Base-by-base conservation (phyloP, 257 asterid species). In the Cynanchum wilfordii region DNA sequence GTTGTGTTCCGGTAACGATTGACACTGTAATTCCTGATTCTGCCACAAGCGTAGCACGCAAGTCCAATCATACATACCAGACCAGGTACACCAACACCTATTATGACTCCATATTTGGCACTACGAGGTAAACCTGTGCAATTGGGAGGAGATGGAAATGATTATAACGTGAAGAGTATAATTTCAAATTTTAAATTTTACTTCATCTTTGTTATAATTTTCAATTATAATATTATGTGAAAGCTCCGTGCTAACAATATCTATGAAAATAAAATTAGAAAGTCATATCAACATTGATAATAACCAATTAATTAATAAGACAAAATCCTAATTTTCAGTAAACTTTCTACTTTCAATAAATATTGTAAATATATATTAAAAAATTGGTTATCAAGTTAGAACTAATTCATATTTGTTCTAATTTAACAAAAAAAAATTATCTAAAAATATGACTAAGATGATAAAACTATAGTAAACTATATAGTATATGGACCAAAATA, bases 41-140 rank as follows among this genome's bases (percentile, higher is more conserved):
- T 76, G 70, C 85, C 83, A n/a, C 82, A 79, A 1, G 72, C 72
- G 70, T 80, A 87, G 10, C 96, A 84, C 12, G 45, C 55, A 25
- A 91, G 73, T 10, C 96, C 96, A 0, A 87, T 73, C 10, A 86
- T 68, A 80, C 93, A 87, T 12, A 89, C 74, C 1, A 93, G 77
- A 1, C 84, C 94, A 0, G 97, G 97, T 29, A 91, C 78, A 30
- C 96, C 97, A 2, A 84, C 83, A 30, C 97, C 98, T 0, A 91
- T 50, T 55, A 87, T 79, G 15, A 93, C 72, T 19, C 91, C 96
- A 52, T 88, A 91, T 58, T 82, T 89, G 25, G 90, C 96, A 58
- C 92, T 77, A 74, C 90, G 82, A 1, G 96, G 90, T 30, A 91
- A 84, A 73, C 90, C 98, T 91, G 75, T 91, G 74, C 9, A 24